Evolutionary conservation across 306 rosid genomes (phyloP).

Genomic region (Vigna mungo): DNA sequence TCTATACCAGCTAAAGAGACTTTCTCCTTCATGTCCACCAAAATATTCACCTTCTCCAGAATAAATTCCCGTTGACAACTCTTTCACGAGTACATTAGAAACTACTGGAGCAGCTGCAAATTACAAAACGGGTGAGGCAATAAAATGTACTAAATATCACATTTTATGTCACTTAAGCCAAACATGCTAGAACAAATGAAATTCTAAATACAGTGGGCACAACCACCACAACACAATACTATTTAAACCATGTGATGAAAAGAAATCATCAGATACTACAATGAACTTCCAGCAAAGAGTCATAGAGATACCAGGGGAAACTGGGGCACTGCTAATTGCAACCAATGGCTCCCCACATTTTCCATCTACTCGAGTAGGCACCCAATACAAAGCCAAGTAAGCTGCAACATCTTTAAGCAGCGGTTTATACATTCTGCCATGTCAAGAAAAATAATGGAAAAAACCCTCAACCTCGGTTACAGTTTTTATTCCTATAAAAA

Average conservation of each 20-base stretch:
- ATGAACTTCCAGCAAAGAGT: constrained; percentile 28
- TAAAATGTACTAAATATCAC: constrained; percentile 31
- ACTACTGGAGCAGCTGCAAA: constrained; percentile 89
- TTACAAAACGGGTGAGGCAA: constrained; percentile 39
- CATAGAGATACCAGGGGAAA: constrained; percentile 72
- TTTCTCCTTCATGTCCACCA: constrained; percentile 94
- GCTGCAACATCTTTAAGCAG: constrained; percentile 81
- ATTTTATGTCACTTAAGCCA: background rate
- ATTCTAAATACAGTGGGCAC: constrained; percentile 3
- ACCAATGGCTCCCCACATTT: constrained; percentile 77
- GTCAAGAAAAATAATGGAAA: constrained; percentile 32
- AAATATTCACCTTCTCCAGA: constrained; percentile 94
- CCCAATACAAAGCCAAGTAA: constrained; percentile 86
- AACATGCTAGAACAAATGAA: background rate
- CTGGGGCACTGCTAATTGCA: constrained; percentile 68
- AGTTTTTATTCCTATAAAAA: constrained; percentile 39
- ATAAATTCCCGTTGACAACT: constrained; percentile 73
- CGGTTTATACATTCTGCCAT: constrained; percentile 76
- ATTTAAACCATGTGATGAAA: constrained; percentile 28
- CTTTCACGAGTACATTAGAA: constrained; percentile 66
- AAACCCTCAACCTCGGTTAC: constrained; percentile 33
- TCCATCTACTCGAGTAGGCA: constrained; percentile 83
- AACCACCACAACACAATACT: constrained; percentile 32
- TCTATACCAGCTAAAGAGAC: constrained; percentile 92
- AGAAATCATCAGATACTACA: constrained; percentile 8